Percentiles rank a stretch among this genome's conserved stretches.
Evolutionary conservation across 1,284 basidiomycete genomes (phyloP).

Genomic region (Peniophora sp.): DNA sequence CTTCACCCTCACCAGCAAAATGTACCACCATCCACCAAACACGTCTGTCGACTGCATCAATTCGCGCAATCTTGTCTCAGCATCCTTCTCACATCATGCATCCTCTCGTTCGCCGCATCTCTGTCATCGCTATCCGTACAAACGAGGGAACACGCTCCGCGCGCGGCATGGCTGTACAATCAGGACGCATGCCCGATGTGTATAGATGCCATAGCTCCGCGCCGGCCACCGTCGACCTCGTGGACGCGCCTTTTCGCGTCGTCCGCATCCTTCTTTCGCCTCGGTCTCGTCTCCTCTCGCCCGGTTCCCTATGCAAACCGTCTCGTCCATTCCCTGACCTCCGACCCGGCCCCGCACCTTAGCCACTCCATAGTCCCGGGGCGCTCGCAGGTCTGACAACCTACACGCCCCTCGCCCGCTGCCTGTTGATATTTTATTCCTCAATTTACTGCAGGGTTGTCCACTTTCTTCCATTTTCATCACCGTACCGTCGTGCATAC

Average conservation of each 20-base stretch:
- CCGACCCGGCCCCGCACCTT: conserved; percentile 5
- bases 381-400: conserved; percentile 37
- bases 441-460: conserved; percentile 53
- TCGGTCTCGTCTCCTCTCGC: conserved; percentile 4
- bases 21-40: conserved; percentile 62
- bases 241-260: conserved; percentile 7
- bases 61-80: conserved; percentile 50
- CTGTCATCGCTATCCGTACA: conserved; percentile 29
- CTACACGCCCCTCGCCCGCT: conserved; percentile 19
- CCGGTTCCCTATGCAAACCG: conserved; percentile 14
- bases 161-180: conserved; percentile 11
- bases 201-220: conserved; percentile 12
- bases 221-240: conserved; percentile 9
- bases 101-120: conserved; percentile 48
- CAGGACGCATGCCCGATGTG: conserved; percentile 11
- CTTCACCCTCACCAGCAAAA: conserved; percentile 45
- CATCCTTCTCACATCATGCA: conserved; percentile 54
- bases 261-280: conserved; percentile 8
- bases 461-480: conserved; percentile 18
- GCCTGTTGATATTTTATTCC: conserved; percentile 58
- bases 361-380: conserved; percentile 12
- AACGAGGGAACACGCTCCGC: background rate
- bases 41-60: conserved; percentile 52
- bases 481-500: conserved; percentile 24
- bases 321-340: conserved; percentile 9